A percentile compares a stretch with the other conserved stretches of the same genome.
Conservation (phyloP, 805 yeast genomes). For the Candida montana region DNA sequence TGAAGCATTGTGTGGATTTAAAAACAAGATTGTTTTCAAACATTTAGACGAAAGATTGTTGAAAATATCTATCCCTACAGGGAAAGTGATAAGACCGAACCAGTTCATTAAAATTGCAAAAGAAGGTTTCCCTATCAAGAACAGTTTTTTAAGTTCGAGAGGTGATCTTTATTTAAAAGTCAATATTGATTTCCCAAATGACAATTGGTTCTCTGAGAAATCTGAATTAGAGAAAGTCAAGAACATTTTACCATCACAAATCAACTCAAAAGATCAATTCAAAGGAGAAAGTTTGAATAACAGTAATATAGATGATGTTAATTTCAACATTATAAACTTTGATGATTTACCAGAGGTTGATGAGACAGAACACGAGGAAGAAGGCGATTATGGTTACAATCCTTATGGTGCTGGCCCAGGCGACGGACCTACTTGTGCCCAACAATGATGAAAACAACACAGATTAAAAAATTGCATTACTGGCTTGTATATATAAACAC, state of each 20-base stretch:
- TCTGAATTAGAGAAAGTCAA: constrained; percentile 52
- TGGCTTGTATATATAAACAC: background rate
- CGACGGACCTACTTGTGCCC: constrained; percentile 33
- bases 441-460: constrained; percentile 26
- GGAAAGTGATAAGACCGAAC: constrained; percentile 78
- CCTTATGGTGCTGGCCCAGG: constrained; percentile 8
- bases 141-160: constrained; percentile 23
- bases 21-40: constrained; percentile 51
- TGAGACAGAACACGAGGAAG: constrained; percentile 17
- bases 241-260: constrained; percentile 45
- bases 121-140: constrained; percentile 79
- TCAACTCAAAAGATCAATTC: constrained; percentile 6
- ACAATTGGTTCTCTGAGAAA: constrained; percentile 77
- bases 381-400: constrained; percentile 7
- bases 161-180: constrained; percentile 72
- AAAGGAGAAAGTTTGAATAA: constrained; percentile 18
- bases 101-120: constrained; percentile 56
- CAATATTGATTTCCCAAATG: constrained; percentile 77
- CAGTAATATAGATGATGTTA: constrained; percentile 27
- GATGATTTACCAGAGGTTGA: constrained; percentile 24
- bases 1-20: constrained; percentile 84
- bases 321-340: constrained; percentile 21
- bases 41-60: constrained; percentile 80
- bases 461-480: background rate
- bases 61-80: constrained; percentile 59